Percentiles rank a stretch among this genome's conserved stretches.
phyloP scores from a whole-genome alignment of 208 protist species.

The Trypanosoma theileri region DNA sequence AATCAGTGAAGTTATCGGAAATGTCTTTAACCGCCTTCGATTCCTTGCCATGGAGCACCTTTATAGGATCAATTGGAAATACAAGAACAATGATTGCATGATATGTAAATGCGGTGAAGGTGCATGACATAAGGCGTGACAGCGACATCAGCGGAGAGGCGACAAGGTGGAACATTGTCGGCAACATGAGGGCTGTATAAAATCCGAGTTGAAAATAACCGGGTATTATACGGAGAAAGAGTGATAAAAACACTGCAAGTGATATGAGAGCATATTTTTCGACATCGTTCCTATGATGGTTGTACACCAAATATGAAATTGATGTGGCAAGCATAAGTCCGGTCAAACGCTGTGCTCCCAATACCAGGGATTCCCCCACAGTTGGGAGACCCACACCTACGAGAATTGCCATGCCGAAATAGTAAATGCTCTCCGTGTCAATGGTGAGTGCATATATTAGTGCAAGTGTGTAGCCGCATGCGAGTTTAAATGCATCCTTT shows the following conservation, averaged over 20 bases:
- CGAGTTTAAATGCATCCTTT: conserved; percentile 67
- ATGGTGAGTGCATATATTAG: conserved; percentile 49
- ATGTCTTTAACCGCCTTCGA: conserved; percentile 34
- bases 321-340: conserved; percentile 52
- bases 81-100: conserved; percentile 69
- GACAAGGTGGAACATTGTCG: conserved; percentile 34
- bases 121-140: conserved; percentile 48
- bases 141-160: conserved; percentile 35
- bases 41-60: conserved; percentile 42
- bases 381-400: conserved; percentile 59
- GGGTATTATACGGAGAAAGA: conserved; percentile 39
- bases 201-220: conserved; percentile 44
- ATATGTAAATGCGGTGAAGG: conserved; percentile 69
- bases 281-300: conserved; percentile 34
- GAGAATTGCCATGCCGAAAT: conserved; percentile 75
- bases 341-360: conserved; percentile 54
- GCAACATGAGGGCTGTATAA: conserved; percentile 49
- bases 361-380: conserved; percentile 53
- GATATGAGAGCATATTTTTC: conserved; percentile 35
- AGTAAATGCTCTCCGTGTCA: conserved; percentile 49
- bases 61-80: conserved; percentile 62
- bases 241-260: conserved; percentile 38
- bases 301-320: conserved; percentile 46
- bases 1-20: conserved; percentile 33
- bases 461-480: conserved; percentile 53